phyloP scores from a whole-genome alignment of 352 stramenopile genomes.

The Phytophthora chlamydospora region DNA sequence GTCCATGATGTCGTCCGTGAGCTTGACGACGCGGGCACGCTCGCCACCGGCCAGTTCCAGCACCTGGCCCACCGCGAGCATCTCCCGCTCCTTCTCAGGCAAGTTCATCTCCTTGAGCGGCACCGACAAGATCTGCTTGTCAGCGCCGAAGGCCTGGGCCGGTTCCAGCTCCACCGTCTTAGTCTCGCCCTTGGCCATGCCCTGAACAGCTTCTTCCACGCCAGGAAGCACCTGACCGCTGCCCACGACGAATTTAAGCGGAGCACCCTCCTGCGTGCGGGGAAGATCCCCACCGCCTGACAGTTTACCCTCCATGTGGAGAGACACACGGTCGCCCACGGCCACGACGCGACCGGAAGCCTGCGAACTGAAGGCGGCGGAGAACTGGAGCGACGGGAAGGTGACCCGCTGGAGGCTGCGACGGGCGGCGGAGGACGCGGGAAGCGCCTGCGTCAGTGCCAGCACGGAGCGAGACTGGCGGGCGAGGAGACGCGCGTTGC shows the following conservation, averaged over 20 bases:
- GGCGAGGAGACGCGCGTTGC: conserved; percentile 19
- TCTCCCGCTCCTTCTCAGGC: conserved; percentile 67
- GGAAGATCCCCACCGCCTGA: conserved; percentile 66
- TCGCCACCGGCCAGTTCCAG: conserved; percentile 66
- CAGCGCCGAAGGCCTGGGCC: conserved; percentile 67
- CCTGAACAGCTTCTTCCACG: conserved; percentile 74
- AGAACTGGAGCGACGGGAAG: conserved; percentile 14
- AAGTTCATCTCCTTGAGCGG: conserved; percentile 79
- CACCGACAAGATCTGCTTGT: conserved; percentile 69
- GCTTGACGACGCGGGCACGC: conserved; percentile 66
- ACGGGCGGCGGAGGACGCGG: conserved; percentile 3
- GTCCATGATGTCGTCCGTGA: conserved; percentile 74
- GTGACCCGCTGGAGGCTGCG: conserved; percentile 12
- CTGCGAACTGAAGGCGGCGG: conserved; percentile 26
- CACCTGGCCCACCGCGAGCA: conserved; percentile 67
- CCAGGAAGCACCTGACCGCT: conserved; percentile 71
- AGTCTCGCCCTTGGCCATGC: conserved; percentile 64
- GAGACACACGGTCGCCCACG: conserved; percentile 71
- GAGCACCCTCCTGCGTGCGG: conserved; percentile 50
- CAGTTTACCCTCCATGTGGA: conserved; percentile 72
- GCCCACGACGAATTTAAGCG: conserved; percentile 76
- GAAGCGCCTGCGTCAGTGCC: conserved; percentile 6
- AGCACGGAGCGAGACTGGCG: conserved; percentile 18
- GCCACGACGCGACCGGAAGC: conserved; percentile 27
- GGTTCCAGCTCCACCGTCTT: conserved; percentile 72